Evolutionary conservation across 78 protist species (phyloP), one percentile per base, ranked within the genome.

Genomic region (Chrysochromulina parva): DNA sequence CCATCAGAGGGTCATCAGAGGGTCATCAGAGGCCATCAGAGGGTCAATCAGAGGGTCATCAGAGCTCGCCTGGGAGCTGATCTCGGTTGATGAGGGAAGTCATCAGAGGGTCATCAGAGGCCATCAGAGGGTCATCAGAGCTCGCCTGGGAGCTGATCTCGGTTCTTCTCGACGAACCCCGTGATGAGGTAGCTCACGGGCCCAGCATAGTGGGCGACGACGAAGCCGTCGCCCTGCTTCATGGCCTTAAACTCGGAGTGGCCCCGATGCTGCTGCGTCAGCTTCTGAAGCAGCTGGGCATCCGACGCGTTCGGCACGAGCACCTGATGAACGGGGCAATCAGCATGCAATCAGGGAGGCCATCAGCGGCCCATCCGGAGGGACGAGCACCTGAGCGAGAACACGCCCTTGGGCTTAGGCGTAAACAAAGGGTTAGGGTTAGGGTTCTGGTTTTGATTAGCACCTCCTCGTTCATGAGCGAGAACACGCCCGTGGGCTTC

Each of bases 151-250:
- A 78, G 58, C 53, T 55, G 20, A 47, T 67, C 91, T 0, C 54
- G 26, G 26, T 26, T 47, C 82, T 88, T 88, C 22, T 65, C 91
- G 55, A 88, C 53, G 50, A 58, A 88, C 47, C 81, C 81, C 10
- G 1, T 62, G 24, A 59, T 58, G 38, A 2, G 3, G 60, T 78
- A 78, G 47, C 13, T 28, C 62, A 78, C 86, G 17, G 71, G 28
- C 9, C 71, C 82, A 1, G 82, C 82, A 48, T 16, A 74, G 82
- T 74, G 82, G 14, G 17, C 6, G 55, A 74, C 22, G 57, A 48
- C 24, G 57, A 74, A 74, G 55, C 82, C 82, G 13, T 74, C 82
- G 55, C 82, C 82, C 57, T 48, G 53, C 4, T 53, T 55, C 57
- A 74, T 9, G 13, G 7, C 4, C 82, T 48, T 38, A 55, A 48